Evolutionary conservation across 306 rosid genomes (phyloP), one percentile per base, ranked within the genome.

Genomic region (Echinosophora koreensis): DNA sequence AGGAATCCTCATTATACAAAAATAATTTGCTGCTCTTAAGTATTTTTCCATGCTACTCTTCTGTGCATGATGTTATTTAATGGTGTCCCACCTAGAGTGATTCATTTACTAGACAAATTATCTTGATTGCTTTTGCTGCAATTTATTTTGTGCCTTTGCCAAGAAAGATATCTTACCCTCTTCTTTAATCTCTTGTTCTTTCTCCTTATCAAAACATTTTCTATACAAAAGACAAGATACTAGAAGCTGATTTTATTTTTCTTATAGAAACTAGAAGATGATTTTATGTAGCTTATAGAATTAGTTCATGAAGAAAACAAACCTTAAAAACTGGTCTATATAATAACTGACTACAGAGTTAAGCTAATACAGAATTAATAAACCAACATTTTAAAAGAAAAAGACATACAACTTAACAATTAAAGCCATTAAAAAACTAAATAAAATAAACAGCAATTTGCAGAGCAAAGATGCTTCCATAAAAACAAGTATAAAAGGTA

Each of bases 361-460:
- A 41, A 63, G 69, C 58, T 35, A 54, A 30, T 42, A n/a, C 16
- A 60, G 55, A 59, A 46, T 66, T 30, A 63, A 57, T 39, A 46
- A 66, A 30, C 69, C 12, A 61, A 35, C 71, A 78, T 35, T 58
- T 65, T 12, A 71, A 78, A 50, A 39, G 61, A 17, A 64, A 15
- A 32, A 2, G 32, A 35, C 10, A 69, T 15, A 32, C 37, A 39
- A 50, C 13, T 18, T 60, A 61, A 11, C 18, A 17, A 35, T 64
- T 67, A 39, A 27, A 61, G 52, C 11, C 12, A 47, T 41, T 10
- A 9, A 67, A 38, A 4, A 28, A 2, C 17, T 16, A 61, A 18
- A 81, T 17, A 50, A 28, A 2, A 30, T 16, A 61, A 18, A 81
- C 32, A 50, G 28, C 12, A 51, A 49, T 68, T 28, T 28, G 68